Conservation (phyloP, 345 rosid species). For the Eucalyptus guilfoylei region DNA sequence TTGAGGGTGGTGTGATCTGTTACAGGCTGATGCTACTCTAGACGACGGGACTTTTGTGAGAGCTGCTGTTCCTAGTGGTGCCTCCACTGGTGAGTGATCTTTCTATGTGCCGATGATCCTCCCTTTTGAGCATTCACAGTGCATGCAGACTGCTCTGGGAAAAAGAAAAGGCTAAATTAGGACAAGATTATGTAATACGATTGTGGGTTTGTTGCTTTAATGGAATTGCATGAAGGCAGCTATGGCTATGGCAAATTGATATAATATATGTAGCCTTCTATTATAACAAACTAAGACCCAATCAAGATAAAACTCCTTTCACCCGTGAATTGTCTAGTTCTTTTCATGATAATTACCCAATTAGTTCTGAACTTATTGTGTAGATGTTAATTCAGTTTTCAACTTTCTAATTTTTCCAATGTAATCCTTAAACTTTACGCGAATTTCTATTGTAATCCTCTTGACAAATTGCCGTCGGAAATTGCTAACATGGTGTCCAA, state of each 20-base stretch:
- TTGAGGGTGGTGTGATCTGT: not conserved
- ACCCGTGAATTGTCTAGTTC: no score
- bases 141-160: not conserved
- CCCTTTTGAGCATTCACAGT: not conserved
- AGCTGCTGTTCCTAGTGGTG: conserved; percentile 75
- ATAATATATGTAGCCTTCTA: no score
- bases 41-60: conserved; percentile 30
- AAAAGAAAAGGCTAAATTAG: not conserved
- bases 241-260: not conserved
- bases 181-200: not conserved
- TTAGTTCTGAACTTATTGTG: no score
- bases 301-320: no score
- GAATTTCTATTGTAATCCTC: no score
- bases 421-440: no score
- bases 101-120: not conserved
- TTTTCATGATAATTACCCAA: no score
- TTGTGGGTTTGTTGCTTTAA: not conserved
- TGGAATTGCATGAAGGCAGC: not conserved
- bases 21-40: conserved; percentile 34
- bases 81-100: conserved; percentile 41
- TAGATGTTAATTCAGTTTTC: no score
- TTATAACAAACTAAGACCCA: no score
- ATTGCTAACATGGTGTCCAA: no score
- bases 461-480: no score
- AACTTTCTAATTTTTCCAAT: no score